Evolutionary conservation across 2,329 filamentous ascomycete genomes (phyloP).

Genomic region (Ophiostoma sp.): DNA sequence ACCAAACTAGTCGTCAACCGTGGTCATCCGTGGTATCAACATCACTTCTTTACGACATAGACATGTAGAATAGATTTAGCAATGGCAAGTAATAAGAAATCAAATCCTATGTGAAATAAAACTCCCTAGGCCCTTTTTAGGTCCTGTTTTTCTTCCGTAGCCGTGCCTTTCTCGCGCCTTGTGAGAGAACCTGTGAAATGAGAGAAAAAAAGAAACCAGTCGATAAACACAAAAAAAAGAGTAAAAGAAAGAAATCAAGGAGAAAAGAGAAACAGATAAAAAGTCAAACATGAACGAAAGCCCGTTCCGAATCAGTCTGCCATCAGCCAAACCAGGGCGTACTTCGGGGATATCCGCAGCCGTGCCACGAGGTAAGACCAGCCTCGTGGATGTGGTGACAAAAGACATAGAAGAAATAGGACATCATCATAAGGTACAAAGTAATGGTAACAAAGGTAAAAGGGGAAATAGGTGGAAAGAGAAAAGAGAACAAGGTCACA

Average conservation of each 20-base stretch:
- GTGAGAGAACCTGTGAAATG: not conserved
- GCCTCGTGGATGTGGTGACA: constrained; percentile 2
- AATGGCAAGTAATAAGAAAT: not conserved
- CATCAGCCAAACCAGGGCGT: not conserved
- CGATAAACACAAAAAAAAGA: too few relatives aligned
- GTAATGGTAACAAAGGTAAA: too few relatives aligned
- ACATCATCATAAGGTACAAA: not conserved
- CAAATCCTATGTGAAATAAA: not conserved
- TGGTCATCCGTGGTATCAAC: too few relatives aligned
- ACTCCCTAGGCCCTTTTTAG: not conserved
- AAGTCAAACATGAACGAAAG: not conserved
- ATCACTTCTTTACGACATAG: too few relatives aligned
- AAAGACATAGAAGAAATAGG: not conserved
- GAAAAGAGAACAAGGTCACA: not conserved
- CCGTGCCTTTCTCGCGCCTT: not conserved
- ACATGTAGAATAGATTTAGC: not conserved
- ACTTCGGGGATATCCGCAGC: constrained; percentile 1
- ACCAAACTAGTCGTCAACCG: too few relatives aligned
- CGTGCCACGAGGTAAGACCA: constrained; percentile 1
- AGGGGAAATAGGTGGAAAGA: not conserved
- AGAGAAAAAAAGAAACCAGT: not conserved
- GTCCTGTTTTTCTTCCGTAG: constrained; percentile 4
- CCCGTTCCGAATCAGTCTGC: constrained; percentile 5
- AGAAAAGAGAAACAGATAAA: not conserved
- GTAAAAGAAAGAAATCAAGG: not conserved